Evolutionary conservation across 2,329 filamentous ascomycete species (phyloP).

Genomic region (Microdochium bolleyi): DNA sequence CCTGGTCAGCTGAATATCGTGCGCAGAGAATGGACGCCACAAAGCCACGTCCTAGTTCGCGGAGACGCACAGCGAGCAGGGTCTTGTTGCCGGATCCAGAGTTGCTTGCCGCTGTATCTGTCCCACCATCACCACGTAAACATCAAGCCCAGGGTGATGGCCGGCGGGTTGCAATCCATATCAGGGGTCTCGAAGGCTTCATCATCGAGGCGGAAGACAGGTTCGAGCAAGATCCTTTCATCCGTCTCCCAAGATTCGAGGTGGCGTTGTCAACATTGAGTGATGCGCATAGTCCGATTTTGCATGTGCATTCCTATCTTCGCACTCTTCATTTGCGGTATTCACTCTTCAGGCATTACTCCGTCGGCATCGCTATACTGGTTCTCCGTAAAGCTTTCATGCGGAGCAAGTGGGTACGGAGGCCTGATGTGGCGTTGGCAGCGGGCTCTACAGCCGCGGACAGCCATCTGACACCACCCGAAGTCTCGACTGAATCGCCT

Average conservation of each 20-base stretch:
- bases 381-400: constrained; percentile 67
- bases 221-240: constrained; percentile 77
- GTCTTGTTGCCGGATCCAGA: constrained; percentile 65
- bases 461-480: constrained; percentile 26
- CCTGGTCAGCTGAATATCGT: constrained; percentile 82
- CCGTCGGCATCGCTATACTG: constrained; percentile 71
- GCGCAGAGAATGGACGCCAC: constrained; percentile 66
- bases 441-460: background rate
- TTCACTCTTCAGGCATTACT: constrained; percentile 89
- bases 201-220: constrained; percentile 82
- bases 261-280: constrained; percentile 77
- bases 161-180: constrained; percentile 70
- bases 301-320: constrained; percentile 77
- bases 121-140: constrained; percentile 40
- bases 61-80: constrained; percentile 68
- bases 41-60: constrained; percentile 43
- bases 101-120: constrained; percentile 40
- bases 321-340: constrained; percentile 78
- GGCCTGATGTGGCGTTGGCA: constrained; percentile 14
- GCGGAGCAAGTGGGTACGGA: constrained; percentile 35
- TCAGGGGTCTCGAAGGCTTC: constrained; percentile 79
- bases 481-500: constrained; percentile 22
- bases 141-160: constrained; percentile 63
- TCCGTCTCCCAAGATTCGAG: constrained; percentile 81
- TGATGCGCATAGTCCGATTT: constrained; percentile 78